phyloP scores from a whole-genome alignment of 179 eudicot species.

The Drosera spatulata region DNA sequence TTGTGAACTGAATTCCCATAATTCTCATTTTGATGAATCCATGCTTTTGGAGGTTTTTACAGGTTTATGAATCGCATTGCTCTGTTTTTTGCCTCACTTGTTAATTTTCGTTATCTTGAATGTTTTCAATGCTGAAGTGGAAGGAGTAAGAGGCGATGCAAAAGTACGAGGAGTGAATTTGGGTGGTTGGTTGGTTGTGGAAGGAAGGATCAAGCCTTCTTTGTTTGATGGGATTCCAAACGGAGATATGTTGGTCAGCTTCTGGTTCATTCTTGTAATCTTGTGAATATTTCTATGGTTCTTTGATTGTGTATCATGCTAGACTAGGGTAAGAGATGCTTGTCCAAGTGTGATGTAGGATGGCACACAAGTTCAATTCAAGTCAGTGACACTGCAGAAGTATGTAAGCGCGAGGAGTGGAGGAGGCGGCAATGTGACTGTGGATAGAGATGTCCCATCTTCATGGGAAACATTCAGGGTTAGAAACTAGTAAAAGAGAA shows the following conservation, averaged over 20 bases:
- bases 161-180: slow-evolving; percentile 85
- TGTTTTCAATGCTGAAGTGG: slow-evolving; percentile 28
- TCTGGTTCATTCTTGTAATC: slow-evolving; percentile 2
- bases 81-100: neutral
- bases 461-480: slow-evolving; percentile 83
- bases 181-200: slow-evolving; percentile 88
- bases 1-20: neutral
- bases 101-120: neutral
- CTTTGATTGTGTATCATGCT: no score
- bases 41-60: neutral
- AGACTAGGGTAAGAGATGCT: no score
- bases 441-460: slow-evolving; percentile 41
- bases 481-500: neutral
- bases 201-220: slow-evolving; percentile 88
- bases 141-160: slow-evolving; percentile 51
- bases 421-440: slow-evolving; percentile 48
- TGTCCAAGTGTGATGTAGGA: slow-evolving; percentile 30
- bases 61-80: neutral
- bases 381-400: slow-evolving; percentile 57
- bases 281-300: neutral
- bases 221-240: slow-evolving; percentile 60
- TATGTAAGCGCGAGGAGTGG: slow-evolving; percentile 63
- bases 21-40: neutral
- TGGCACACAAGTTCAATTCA: slow-evolving; percentile 66
- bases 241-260: slow-evolving; percentile 70